Base-by-base conservation (phyloP, 768 basidiomycete genomes). In the Pholiota conissans region DNA sequence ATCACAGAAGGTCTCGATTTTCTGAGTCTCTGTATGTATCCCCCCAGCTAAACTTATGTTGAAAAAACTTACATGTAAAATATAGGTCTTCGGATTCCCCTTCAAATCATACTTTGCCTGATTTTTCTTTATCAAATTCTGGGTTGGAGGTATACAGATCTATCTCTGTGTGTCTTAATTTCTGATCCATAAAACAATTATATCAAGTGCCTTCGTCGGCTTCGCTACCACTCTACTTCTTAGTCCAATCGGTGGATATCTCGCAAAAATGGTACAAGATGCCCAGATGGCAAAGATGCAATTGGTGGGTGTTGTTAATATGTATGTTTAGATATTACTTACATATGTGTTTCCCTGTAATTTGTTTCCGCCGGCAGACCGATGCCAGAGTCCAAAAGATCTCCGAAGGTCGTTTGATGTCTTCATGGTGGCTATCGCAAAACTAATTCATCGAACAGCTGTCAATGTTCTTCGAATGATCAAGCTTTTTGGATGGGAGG, bases 231-330 rank as follows among this genome's bases (percentile, higher is more conserved):
- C 84, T 55, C 40, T 86, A 7, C 22, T 78, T 10, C 72, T 83
- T 2, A 74, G 84, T 29, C 87, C 87, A 2, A 55, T 86, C 1
- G 85, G 86, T 18, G 84, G 82, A 27, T 75, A 80, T 40, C 69
- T 88, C 57, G 77, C 79, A 11, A 82, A 79, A 52, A 63, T 66
- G 40, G 68, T 82, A 18, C 78, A 84, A 52, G 63, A 68, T n/a
- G 73, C 80, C 5, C 84, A 89, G 60, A 65, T 66, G 20, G 69
- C 73, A 55, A 73, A 78, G 56, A 80, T 87, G 77, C 75, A 80
- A 54, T 81, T 74, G 66, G 70, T 69, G 35, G 13, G 51, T n/a
- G n/a, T n/a, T n/a, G n/a, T n/a, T n/a, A n/a, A n/a, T n/a, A n/a
- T n/a, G n/a, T n/a, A n/a, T n/a, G n/a, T n/a, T n/a, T n/a, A n/a